Conservation (phyloP, 345 rosid genomes). For the Firmiana major region DNA sequence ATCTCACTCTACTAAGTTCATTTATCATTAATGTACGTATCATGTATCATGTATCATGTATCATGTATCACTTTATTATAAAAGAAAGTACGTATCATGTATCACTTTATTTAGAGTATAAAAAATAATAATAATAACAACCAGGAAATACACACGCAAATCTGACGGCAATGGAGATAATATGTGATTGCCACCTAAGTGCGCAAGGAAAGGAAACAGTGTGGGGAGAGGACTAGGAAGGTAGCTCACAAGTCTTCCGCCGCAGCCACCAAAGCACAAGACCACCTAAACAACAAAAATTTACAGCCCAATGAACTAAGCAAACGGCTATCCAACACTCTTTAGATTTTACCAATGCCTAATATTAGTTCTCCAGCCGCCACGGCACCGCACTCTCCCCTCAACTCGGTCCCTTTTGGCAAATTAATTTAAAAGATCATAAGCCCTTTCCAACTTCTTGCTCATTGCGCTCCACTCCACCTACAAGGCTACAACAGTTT, state of each 20-base stretch:
- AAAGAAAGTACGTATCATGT: neutral
- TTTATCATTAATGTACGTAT: too few species aligned
- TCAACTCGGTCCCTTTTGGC: slow-evolving; percentile 14
- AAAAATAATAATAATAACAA: neutral
- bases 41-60: neutral
- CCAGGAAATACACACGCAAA: slow-evolving; percentile 4
- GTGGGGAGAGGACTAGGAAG: neutral
- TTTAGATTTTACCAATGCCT: slow-evolving; percentile 15
- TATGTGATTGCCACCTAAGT: slow-evolving; percentile 14
- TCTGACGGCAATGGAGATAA: neutral
- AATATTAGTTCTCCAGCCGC: slow-evolving; percentile 5
- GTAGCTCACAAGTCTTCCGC: slow-evolving; percentile 27
- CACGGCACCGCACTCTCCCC: neutral
- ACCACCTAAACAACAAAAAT: neutral
- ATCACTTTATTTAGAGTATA: neutral
- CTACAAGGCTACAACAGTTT: slow-evolving; percentile 14
- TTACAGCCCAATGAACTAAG: neutral
- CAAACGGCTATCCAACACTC: neutral
- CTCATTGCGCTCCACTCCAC: slow-evolving; percentile 11
- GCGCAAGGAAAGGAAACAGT: slow-evolving; percentile 17
- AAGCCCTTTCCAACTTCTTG: neutral
- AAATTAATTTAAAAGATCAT: neutral
- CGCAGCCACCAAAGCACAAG: slow-evolving; percentile 25
- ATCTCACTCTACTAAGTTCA: too few species aligned
- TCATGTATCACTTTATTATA: neutral